Evolutionary conservation across 164 flowering plant genomes (phyloP), one percentile per base, ranked within the genome.

Genomic region (Nelumbo lutea): DNA sequence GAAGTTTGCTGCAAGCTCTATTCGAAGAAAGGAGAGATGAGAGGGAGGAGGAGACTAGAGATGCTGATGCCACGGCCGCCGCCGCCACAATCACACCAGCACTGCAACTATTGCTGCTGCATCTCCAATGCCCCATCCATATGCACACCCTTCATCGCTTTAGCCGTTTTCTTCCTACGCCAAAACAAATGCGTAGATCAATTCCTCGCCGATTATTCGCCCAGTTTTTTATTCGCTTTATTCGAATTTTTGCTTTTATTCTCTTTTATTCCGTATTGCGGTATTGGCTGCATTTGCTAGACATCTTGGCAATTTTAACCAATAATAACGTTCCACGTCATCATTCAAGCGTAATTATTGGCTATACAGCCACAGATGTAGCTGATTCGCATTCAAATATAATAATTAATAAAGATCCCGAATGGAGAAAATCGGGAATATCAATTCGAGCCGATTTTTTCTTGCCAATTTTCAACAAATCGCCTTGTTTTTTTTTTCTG

Each of bases 111-210:
- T 42, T 15, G 48, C 43, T 9, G 14, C 68, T 9, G 46, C 68
- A 53, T 43, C 43, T 68, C 63, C 70, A 59, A 68, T 2, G 1
- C 60, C 68, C 60, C 68, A 66, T 66, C 68, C 68, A 66, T 66
- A 15, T 63, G 27, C 27, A 63, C 41, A 40, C 44, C 11, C 11
- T 3, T 3, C n/a, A 42, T 11, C 45, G 8, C n/a, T 39, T 44
- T 7, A 13, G 2, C 43, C n/a, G 5, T 7, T 8, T 59, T 41
- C 10, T 47, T 1, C 1, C 27, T 27, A 27, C 27, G 27, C 27
- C 27, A 27, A 45, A 44, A 15, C 44, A 62, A 46, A 45, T 11
- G 66, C 3, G 44, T 6, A 9, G 3, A 44, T 45, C 10, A 2
- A 44, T 46, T 63, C 66, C 53, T 63, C 66, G 66, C 66, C 66